Conservation (phyloP, 352 stramenopile genomes). For the Aphanomyces astaci region DNA sequence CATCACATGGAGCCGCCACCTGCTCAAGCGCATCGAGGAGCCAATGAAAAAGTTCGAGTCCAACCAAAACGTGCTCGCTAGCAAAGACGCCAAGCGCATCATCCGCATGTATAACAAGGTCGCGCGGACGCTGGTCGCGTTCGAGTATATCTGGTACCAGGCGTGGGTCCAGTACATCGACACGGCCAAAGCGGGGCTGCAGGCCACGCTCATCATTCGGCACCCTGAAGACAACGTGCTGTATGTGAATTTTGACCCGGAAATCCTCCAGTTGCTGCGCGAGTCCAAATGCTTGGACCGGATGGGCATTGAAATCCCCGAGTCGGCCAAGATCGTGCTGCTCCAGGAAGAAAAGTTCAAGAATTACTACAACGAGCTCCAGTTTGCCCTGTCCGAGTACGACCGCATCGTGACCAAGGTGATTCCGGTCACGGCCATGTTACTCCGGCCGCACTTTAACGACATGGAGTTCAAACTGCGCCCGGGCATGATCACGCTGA, state of each 20-base stretch:
- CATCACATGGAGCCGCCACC: conserved; percentile 96
- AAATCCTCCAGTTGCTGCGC: conserved; percentile 96
- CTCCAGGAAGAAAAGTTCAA: conserved; percentile 99
- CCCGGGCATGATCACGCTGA: conserved; percentile 98
- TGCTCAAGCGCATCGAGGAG: conserved; percentile 98
- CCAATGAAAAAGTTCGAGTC: conserved; percentile 99
- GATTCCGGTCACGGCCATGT: conserved; percentile 95
- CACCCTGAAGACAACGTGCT: conserved; percentile 97
- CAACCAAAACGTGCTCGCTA: conserved; percentile 95
- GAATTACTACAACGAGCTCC: conserved; percentile 96
- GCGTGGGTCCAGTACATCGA: conserved; percentile 98
- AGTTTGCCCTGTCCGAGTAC: conserved; percentile 96
- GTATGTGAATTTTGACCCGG: conserved; percentile 98
- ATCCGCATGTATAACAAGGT: conserved; percentile 99
- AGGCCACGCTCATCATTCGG: conserved; percentile 98
- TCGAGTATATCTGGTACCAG: conserved; percentile 99
- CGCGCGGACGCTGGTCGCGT: conserved; percentile 94
- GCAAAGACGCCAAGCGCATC: conserved; percentile 96
- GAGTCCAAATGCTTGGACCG: conserved; percentile 97
- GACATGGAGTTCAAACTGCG: conserved; percentile 99
- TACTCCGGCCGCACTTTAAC: conserved; percentile 95
- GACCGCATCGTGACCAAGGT: conserved; percentile 95
- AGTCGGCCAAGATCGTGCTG: conserved; percentile 96
- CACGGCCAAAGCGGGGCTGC: conserved; percentile 94
- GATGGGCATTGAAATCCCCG: conserved; percentile 97